A percentile compares a stretch with the other conserved stretches of the same genome.
These are phyloP conservation scores for Alloteropsis semialata DNA, from an alignment of 176 grass and related monocot species.

Conservation along the genomic window DNA sequence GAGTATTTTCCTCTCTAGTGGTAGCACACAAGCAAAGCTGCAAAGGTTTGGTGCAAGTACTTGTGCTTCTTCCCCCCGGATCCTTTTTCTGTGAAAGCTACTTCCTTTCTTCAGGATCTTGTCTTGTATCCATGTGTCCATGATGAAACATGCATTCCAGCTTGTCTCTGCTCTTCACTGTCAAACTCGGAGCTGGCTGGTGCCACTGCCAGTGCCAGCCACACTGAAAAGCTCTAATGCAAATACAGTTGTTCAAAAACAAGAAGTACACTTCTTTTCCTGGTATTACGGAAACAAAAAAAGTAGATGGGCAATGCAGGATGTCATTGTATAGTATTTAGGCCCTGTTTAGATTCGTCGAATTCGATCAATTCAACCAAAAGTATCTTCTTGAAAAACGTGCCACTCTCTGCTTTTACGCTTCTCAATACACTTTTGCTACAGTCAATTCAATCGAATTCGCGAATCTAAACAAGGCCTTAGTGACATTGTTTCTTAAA, in stretches of 20 bases:
- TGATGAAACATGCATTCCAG: background rate
- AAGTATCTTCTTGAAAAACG: too few relatives aligned
- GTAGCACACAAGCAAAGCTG: background rate
- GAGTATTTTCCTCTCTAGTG: background rate
- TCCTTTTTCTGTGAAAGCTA: background rate
- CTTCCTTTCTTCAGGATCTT: background rate
- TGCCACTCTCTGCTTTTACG: too few relatives aligned
- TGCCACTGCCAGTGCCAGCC: background rate
- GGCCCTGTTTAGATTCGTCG: too few relatives aligned
- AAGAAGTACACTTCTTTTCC: background rate
- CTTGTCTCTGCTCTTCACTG: background rate
- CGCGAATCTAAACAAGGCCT: too few relatives aligned
- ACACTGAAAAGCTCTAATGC: background rate
- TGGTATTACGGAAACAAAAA: background rate
- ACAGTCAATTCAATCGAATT: too few relatives aligned
- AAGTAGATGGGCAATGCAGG: background rate
- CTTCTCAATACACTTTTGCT: too few relatives aligned
- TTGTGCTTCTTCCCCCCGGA: background rate
- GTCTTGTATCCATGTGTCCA: background rate
- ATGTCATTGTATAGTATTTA: too few relatives aligned
- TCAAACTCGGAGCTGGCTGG: background rate
- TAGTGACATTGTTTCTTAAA: too few relatives aligned
- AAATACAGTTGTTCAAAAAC: background rate
- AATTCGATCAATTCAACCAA: too few relatives aligned
- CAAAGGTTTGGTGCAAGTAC: too few relatives aligned